phyloP scores from a whole-genome alignment of 768 basidiomycete genomes.

The Austroboletus festivus region DNA sequence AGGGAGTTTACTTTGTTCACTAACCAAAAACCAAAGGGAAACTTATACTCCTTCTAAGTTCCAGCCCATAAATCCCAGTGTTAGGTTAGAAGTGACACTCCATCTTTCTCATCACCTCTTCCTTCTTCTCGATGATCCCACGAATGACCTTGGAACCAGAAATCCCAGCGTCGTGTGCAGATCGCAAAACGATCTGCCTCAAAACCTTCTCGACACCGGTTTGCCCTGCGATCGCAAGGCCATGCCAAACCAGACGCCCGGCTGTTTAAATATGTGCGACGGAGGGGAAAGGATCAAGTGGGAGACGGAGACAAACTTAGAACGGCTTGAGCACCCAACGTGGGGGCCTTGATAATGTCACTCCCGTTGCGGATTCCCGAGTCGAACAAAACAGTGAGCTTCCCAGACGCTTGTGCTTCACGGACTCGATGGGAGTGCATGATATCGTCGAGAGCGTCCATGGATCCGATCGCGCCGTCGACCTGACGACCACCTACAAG shows the following conservation, averaged over 20 bases:
- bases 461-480: constrained; percentile 75
- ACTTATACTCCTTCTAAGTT: too few relatives aligned
- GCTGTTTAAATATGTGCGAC: constrained; percentile 43
- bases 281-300: neutral
- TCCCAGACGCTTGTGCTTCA: constrained; percentile 56
- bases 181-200: constrained; percentile 62
- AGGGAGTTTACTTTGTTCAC: too few relatives aligned
- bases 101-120: constrained; percentile 22
- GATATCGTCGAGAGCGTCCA: constrained; percentile 72
- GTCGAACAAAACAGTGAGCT: constrained; percentile 61
- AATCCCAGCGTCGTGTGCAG: constrained; percentile 63
- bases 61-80: too few relatives aligned
- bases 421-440: constrained; percentile 58
- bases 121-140: constrained; percentile 58
- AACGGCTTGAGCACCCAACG: constrained; percentile 81
- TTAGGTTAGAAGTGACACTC: too few relatives aligned
- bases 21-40: too few relatives aligned
- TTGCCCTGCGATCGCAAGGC: constrained; percentile 65
- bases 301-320: constrained; percentile 61
- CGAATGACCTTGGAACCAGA: constrained; percentile 53
- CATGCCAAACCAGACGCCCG: constrained; percentile 72
- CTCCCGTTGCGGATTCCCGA: constrained; percentile 82
- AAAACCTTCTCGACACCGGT: constrained; percentile 75
- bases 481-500: constrained; percentile 68
- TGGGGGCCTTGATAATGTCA: constrained; percentile 82